Conservation (phyloP, 768 basidiomycete genomes). For the Pholiota conissans region DNA sequence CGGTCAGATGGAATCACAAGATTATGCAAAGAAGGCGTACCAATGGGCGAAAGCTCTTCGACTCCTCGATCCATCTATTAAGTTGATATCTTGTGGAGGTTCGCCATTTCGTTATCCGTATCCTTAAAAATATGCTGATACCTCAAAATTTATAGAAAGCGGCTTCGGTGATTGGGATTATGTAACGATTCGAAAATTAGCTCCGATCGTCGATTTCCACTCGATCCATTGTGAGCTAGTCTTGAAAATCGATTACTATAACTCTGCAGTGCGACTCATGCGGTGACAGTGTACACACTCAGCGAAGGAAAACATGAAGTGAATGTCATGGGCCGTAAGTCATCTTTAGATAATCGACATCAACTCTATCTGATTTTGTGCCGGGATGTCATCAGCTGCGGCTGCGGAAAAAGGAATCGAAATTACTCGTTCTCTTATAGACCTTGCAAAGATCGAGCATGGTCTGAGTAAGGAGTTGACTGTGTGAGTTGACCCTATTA, state of each 20-base stretch:
- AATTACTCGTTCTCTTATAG: slow-evolving; percentile 50
- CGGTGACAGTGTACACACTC: slow-evolving; percentile 37
- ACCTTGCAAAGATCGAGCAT: slow-evolving; percentile 46
- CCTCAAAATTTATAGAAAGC: slow-evolving; percentile 27
- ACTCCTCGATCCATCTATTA: slow-evolving; percentile 55
- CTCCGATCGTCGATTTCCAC: slow-evolving; percentile 51
- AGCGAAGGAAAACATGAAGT: slow-evolving; percentile 46
- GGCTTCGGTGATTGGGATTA: slow-evolving; percentile 45
- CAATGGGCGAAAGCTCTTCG: slow-evolving; percentile 64
- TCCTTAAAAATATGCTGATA: slow-evolving; percentile 17
- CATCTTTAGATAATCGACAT: neutral
- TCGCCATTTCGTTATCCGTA: slow-evolving; percentile 20
- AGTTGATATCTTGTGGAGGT: slow-evolving; percentile 57
- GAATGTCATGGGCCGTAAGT: slow-evolving; percentile 53
- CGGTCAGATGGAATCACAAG: slow-evolving; percentile 53
- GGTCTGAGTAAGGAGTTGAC: slow-evolving; percentile 35
- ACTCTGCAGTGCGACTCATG: neutral
- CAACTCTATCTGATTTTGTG: neutral
- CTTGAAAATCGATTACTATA: neutral
- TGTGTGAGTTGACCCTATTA: slow-evolving; percentile 26
- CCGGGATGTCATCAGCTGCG: slow-evolving; percentile 33
- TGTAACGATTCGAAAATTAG: slow-evolving; percentile 38
- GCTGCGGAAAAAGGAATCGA: slow-evolving; percentile 55
- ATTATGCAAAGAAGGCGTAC: slow-evolving; percentile 55
- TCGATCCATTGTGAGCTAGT: slow-evolving; percentile 35